Conservation (phyloP, 116 monocot genomes). For the Papilionanthe hybrid region DNA sequence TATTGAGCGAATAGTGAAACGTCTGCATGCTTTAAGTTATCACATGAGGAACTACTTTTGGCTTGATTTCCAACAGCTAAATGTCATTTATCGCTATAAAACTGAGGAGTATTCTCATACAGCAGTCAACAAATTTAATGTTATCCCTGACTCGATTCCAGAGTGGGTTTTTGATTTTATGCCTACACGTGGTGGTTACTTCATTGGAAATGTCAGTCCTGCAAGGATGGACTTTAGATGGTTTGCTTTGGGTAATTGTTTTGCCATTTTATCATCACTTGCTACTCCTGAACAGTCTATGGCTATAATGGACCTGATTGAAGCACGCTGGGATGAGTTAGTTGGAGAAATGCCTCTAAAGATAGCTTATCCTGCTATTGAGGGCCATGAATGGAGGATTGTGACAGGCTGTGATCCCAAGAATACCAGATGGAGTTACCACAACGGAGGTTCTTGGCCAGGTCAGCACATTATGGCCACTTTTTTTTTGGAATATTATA, state of each 20-base stretch:
- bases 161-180: conserved; percentile 87
- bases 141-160: conserved; percentile 74
- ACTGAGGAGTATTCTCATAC: conserved; percentile 80
- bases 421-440: conserved; percentile 84
- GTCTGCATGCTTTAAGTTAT: conserved; percentile 56
- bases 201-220: conserved; percentile 72
- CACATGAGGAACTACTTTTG: conserved; percentile 77
- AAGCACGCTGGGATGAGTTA: conserved; percentile 64
- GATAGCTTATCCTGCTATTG: conserved; percentile 65
- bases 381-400: conserved; percentile 75
- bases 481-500: not conserved
- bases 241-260: conserved; percentile 72
- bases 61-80: conserved; percentile 72
- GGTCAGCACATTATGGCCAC: conserved; percentile 22
- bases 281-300: conserved; percentile 68
- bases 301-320: conserved; percentile 77
- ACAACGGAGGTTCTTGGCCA: conserved; percentile 86
- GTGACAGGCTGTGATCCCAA: conserved; percentile 81
- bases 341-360: conserved; percentile 82
- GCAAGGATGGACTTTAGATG: conserved; percentile 82
- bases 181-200: conserved; percentile 62
- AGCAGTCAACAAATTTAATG: conserved; percentile 82
- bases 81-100: conserved; percentile 73
- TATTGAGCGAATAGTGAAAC: conserved; percentile 44
- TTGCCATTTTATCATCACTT: conserved; percentile 70